Evolutionary conservation across 148 eudicot species (phyloP).

Genomic region (Cornus suecica): DNA sequence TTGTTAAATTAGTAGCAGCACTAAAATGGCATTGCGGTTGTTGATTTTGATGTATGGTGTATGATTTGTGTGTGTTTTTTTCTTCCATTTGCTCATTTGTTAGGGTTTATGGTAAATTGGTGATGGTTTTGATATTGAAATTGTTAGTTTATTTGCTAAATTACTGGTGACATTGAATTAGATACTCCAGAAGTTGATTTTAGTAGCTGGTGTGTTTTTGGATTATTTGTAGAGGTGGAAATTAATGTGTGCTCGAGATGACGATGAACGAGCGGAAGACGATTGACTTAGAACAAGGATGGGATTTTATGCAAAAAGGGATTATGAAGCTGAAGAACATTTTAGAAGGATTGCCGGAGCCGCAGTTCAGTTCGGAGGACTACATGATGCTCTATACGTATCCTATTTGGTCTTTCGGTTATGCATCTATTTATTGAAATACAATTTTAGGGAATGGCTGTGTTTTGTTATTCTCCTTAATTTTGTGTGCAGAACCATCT

Average conservation of each 20-base stretch:
- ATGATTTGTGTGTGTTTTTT: too few relatives aligned
- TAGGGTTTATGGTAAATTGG: neutral
- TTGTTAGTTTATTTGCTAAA: neutral
- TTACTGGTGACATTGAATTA: neutral
- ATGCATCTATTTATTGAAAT: neutral
- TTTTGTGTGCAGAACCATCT: constrained; percentile 29
- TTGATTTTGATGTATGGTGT: too few relatives aligned
- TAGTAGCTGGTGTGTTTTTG: neutral
- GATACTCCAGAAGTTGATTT: neutral
- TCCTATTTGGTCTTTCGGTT: constrained; percentile 5
- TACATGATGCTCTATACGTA: constrained; percentile 51
- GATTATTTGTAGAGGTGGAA: neutral
- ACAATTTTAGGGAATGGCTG: neutral
- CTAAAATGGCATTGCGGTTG: too few relatives aligned
- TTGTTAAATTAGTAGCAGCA: too few relatives aligned
- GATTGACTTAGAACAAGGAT: constrained; percentile 43
- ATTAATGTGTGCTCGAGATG: neutral
- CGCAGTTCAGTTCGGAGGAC: constrained; percentile 38
- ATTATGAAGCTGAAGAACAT: constrained; percentile 41
- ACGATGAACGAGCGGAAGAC: constrained; percentile 16
- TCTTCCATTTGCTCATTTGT: neutral
- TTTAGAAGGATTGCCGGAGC: constrained; percentile 39
- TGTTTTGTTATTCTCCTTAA: neutral
- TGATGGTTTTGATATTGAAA: neutral
- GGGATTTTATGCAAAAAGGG: constrained; percentile 47